Evolutionary conservation across 2,329 filamentous ascomycete species (phyloP), one percentile per base, ranked within the genome.

Genomic region (Cordyceps javanica): DNA sequence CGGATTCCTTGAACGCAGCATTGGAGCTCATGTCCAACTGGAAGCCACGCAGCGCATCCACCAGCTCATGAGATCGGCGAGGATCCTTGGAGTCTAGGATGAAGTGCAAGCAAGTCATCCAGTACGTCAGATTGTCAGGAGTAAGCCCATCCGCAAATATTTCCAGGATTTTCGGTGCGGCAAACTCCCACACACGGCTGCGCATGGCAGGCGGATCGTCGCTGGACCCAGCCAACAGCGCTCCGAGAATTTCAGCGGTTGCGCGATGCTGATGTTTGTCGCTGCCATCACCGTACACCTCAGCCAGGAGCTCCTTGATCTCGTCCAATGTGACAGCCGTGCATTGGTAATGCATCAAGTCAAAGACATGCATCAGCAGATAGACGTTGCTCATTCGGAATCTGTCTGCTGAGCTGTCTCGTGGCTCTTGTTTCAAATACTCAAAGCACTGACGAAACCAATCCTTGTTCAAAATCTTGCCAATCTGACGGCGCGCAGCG

Each of bases 221-320:
- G 50, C 87, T 82, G 16, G 91, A 90, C 36, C 90, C 90, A 16
- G 86, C 85, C 26, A 99, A 78, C 65, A 99, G 73, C 5, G 90
- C 92, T 14, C 90, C 91, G 51, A 99, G 77, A 57, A 99, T 97
- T 73, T 99, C 94, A 0, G 94, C 85, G 2, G 94, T 96, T 16
- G 94, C 94, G 54, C 94, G 89, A 70, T 99, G 94, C 70, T 99
- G 93, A 70, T 99, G 94, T 73, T 97, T 97, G 70, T 99, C 94
- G 65, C 87, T 94, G 10, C 95, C 94, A 70, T 99, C 93, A 14
- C 87, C 93, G 67, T 91, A 97, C 0, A 95, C 85, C 2, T 84
- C 82, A 59, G 82, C 77, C 5, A 89, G 84, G 60, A 97, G 79
- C 64, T 92, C 87, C 68, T 93, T 88, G 70, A 99, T 86, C 57